Conservation (phyloP, 306 rosid species). For the Alnus glutinosa region DNA sequence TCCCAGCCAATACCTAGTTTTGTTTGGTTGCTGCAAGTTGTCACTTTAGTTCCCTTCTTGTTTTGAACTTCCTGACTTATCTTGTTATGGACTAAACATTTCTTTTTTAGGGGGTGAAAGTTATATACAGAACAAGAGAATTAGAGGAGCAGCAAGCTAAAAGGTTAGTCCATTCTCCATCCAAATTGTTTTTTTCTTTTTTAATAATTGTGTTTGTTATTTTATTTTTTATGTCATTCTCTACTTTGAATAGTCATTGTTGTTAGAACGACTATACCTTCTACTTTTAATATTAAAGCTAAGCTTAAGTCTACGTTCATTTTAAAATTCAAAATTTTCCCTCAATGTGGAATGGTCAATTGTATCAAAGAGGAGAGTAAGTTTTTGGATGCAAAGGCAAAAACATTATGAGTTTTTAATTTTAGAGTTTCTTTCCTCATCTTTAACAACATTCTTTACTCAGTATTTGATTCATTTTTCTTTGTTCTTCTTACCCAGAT, state of each 20-base stretch:
- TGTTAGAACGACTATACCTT: not conserved
- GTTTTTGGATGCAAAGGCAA: not conserved
- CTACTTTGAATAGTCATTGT: slow-evolving; percentile 17
- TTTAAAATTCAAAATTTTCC: slow-evolving; percentile 6
- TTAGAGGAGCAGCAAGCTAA: slow-evolving; percentile 91
- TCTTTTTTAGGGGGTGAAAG: slow-evolving; percentile 75
- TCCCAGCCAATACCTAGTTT: not conserved
- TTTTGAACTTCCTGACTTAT: not conserved
- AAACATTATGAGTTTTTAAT: not conserved
- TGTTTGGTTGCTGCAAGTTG: not conserved
- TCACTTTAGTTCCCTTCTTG: not conserved
- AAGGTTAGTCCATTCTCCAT: slow-evolving; percentile 47
- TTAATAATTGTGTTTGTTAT: not conserved
- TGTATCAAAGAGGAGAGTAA: not conserved
- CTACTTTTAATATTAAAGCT: not conserved
- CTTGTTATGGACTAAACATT: slow-evolving; percentile 17
- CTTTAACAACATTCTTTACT: not conserved
- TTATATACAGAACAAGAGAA: slow-evolving; percentile 80
- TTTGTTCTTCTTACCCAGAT: not conserved
- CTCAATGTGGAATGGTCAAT: slow-evolving; percentile 10
- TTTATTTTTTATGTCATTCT: not conserved
- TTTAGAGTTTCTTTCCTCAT: not conserved
- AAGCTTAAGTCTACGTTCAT: not conserved
- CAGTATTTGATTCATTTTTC: not conserved
- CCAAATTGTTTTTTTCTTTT: not conserved